phyloP scores from a whole-genome alignment of 495 filamentous ascomycete genomes.

The Trichoderma erinaceum region DNA sequence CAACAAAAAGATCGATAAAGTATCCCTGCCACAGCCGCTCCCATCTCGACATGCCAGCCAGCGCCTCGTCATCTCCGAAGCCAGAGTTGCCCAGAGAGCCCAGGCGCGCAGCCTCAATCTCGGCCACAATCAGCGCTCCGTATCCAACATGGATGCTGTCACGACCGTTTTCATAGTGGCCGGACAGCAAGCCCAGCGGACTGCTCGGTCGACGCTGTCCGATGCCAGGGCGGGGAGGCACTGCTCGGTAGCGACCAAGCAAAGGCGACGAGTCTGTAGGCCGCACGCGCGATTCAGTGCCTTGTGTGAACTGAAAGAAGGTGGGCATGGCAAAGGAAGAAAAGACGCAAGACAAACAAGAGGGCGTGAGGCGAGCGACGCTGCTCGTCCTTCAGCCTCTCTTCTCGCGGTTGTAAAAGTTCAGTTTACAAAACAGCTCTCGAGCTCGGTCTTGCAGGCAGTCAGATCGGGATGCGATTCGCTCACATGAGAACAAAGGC shows the following conservation, averaged over 20 bases:
- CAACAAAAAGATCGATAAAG: constrained; percentile 48
- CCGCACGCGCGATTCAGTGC: constrained; percentile 41
- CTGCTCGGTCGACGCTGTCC: constrained; percentile 16
- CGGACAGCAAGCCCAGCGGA: constrained; percentile 29
- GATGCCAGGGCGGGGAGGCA: constrained; percentile 32
- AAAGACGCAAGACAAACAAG: background rate
- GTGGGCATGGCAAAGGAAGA: constrained; percentile 38
- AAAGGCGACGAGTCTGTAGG: constrained; percentile 44
- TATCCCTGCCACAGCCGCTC: constrained; percentile 32
- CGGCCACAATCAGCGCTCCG: constrained; percentile 35
- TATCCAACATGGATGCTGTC: constrained; percentile 46
- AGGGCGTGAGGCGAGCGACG: background rate
- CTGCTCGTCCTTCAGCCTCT: background rate
- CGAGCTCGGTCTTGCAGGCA: background rate
- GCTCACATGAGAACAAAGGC: constrained; percentile 7
- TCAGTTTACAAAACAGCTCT: background rate
- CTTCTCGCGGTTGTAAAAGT: background rate
- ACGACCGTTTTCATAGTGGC: constrained; percentile 26
- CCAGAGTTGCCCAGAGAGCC: constrained; percentile 23
- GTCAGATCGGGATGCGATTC: background rate
- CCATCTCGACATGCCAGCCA: constrained; percentile 24
- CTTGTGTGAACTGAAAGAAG: constrained; percentile 59
- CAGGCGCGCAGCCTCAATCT: constrained; percentile 22
- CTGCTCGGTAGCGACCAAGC: constrained; percentile 55
- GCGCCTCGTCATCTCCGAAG: constrained; percentile 31